phyloP scores from a whole-genome alignment of 257 asterid species.

The Gentiana macrophylla region DNA sequence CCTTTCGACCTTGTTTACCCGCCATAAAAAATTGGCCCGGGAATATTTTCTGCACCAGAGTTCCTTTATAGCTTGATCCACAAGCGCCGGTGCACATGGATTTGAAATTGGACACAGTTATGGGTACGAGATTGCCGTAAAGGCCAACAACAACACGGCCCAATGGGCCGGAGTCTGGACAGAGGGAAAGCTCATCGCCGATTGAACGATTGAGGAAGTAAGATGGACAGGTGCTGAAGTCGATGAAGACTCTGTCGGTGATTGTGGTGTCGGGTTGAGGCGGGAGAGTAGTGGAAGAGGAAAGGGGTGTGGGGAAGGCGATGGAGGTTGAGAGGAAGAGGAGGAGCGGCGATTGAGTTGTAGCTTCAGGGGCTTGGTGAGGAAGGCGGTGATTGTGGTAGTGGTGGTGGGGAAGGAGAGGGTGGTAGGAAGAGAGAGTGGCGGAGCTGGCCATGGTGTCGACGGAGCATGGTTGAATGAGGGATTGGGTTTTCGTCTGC shows the following conservation, averaged over 20 bases:
- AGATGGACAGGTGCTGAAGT: conserved; percentile 71
- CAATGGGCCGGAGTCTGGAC: conserved; percentile 50
- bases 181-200: conserved; percentile 67
- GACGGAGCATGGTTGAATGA: conserved; percentile 38
- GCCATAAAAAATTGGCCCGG: conserved; percentile 80
- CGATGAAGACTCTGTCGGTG: conserved; percentile 80
- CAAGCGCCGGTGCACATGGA: conserved; percentile 68
- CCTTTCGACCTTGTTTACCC: conserved; percentile 73
- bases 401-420: conserved; percentile 13
- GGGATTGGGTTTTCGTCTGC: conserved; percentile 5
- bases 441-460: conserved; percentile 47
- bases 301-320: conserved; percentile 29
- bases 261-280: conserved; percentile 55
- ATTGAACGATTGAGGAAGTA: conserved; percentile 66
- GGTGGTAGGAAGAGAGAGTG: conserved; percentile 22
- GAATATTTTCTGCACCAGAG: conserved; percentile 56
- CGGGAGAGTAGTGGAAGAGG: conserved; percentile 23
- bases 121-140: conserved; percentile 71
- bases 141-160: conserved; percentile 80
- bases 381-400: conserved; percentile 10
- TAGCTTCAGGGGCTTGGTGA: conserved; percentile 12
- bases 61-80: conserved; percentile 76
- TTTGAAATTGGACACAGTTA: conserved; percentile 76
- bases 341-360: conserved; percentile 46
- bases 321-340: conserved; percentile 52